Evolutionary conservation across 495 filamentous ascomycete species (phyloP), one percentile per base, ranked within the genome.

Genomic region (Aspergillus heteromorphus): DNA sequence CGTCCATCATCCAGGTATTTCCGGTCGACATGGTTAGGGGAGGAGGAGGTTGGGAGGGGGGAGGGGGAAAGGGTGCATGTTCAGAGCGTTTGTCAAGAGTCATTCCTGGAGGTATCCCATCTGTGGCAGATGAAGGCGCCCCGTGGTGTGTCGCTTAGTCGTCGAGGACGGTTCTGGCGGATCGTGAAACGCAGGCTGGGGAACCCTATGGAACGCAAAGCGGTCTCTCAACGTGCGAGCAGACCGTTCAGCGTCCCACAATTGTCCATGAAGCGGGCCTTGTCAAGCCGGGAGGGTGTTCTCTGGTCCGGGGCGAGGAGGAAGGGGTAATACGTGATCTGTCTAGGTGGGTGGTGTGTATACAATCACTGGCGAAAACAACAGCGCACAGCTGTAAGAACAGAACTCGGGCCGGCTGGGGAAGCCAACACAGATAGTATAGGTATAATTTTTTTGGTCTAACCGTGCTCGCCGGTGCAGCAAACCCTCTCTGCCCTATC

Each of bases 161-260:
- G 58, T 57, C 40, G 29, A n/a, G 52, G 40, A 38, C 43, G 17
- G 21, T 45, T 43, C 40, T 47, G 48, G 30, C 56, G 54, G 17
- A 48, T 42, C 36, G 53, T 51, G 19, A 48, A 48, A 54, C 42
- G 54, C 55, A 72, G 72, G 73, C 69, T 74, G 73, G 68, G 71
- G 73, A 75, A 73, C 70, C 73, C 68, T 67, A 75, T 75, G 73
- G 73, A 76, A 78, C 73, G 75, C 75, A 74, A 76, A 76, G 64
- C 73, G 73, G 73, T 68, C 72, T 75, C 75, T 75, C 75, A 75
- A 52, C 57, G 49, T 53, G 65, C 60, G 73, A 78, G 75, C 59
- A 73, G 73, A 76, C 73, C 73, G 70, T 76, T 73, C 60, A 51
- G 75, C 73, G 73, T 75, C 73, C 75, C 75, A 76, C 73, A 75